A percentile compares a stretch with the other conserved stretches of the same genome.
phyloP scores from a whole-genome alignment of 2,329 filamentous ascomycete species.

The Colletotrichum australisinense region DNA sequence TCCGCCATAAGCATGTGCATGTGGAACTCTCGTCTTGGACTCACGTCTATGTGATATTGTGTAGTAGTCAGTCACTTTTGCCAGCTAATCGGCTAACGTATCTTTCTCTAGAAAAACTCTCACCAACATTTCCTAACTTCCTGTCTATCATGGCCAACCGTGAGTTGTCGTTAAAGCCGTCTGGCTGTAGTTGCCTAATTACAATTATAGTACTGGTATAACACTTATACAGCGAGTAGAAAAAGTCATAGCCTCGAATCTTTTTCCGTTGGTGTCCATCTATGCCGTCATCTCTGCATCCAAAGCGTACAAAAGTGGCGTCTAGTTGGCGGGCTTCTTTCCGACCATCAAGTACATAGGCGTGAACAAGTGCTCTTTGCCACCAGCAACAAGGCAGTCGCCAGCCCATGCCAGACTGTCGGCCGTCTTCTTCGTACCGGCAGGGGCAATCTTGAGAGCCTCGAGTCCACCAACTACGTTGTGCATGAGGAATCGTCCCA shows the following conservation, averaged over 20 bases:
- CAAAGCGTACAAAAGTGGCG: constrained; percentile 10
- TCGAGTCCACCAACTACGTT: constrained; percentile 82
- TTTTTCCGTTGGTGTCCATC: not conserved
- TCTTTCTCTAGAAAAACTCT: not conserved
- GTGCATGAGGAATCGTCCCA: constrained; percentile 81
- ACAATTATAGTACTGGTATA: constrained; percentile 30
- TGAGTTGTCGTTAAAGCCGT: not conserved
- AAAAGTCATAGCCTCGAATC: constrained; percentile 2
- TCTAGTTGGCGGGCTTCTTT: constrained; percentile 73
- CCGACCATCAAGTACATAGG: constrained; percentile 98
- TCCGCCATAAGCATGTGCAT: not conserved
- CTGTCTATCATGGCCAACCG: not conserved
- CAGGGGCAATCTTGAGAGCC: constrained; percentile 78
- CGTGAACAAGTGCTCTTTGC: constrained; percentile 91
- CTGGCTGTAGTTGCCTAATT: constrained; percentile 15
- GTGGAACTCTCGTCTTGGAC: not conserved
- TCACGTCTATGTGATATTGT: not conserved
- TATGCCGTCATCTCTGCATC: constrained; percentile 32
- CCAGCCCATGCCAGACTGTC: constrained; percentile 85
- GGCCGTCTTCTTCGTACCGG: constrained; percentile 93
- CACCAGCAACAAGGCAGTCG: constrained; percentile 89
- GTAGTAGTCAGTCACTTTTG: not conserved
- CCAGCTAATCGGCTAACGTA: not conserved
- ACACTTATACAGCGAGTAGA: constrained; percentile 14
- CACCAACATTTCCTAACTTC: not conserved